Percentiles rank a stretch among this genome's conserved stretches.
Conservation (phyloP, 1,139 yeast species). For the Geotrichum cucujoidarum region DNA sequence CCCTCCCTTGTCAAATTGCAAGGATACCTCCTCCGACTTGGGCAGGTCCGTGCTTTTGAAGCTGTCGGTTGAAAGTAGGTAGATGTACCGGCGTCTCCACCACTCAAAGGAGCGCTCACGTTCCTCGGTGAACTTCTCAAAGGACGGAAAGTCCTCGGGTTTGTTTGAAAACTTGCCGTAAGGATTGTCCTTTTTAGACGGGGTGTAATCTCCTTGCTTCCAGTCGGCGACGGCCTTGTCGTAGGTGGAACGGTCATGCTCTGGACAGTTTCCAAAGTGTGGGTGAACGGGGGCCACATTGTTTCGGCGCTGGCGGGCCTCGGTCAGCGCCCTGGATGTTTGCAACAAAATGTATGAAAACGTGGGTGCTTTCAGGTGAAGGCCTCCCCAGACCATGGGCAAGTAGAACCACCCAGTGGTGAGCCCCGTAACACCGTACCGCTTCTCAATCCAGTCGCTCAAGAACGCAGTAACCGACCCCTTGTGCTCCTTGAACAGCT, state of each 20-base stretch:
- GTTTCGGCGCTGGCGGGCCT: neutral
- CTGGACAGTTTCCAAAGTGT: constrained; percentile 12
- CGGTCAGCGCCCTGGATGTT: neutral
- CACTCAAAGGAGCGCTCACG: constrained; percentile 12
- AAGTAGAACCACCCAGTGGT: constrained; percentile 22
- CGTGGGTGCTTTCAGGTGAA: constrained; percentile 20
- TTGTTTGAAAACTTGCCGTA: constrained; percentile 2
- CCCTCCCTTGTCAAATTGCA: neutral
- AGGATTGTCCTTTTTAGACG: constrained; percentile 1
- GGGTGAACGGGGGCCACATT: constrained; percentile 5
- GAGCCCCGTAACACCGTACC: constrained; percentile 12
- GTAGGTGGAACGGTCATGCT: constrained; percentile 13
- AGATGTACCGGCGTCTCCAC: constrained; percentile 7
- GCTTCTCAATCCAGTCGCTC: constrained; percentile 6
- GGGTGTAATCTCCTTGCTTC: neutral
- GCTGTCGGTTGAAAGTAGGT: neutral
- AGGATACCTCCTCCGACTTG: neutral
- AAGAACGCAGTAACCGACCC: constrained; percentile 5
- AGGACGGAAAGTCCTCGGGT: constrained; percentile 8
- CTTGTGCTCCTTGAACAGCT: constrained; percentile 18
- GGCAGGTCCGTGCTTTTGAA: neutral
- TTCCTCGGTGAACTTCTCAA: constrained; percentile 7
- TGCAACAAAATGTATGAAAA: constrained; percentile 10
- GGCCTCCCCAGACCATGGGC: constrained; percentile 22
- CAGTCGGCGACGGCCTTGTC: constrained; percentile 8